Conservation (phyloP, 768 basidiomycete species). For the Tubosaeta sp. region DNA sequence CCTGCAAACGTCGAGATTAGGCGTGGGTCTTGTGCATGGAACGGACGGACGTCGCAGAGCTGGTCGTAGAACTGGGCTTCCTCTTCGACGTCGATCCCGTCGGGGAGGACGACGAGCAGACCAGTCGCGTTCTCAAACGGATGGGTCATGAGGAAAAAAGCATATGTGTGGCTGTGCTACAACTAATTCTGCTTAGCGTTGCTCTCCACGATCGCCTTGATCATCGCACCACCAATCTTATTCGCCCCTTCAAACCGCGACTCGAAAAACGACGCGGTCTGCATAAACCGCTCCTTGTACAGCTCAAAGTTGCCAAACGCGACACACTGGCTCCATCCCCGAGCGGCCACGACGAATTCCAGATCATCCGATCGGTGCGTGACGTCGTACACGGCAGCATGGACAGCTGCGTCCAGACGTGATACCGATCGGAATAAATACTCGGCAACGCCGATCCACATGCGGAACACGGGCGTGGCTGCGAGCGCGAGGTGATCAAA, state of each 20-base stretch:
- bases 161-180: slow-evolving; percentile 2
- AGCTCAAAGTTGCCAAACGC: slow-evolving; percentile 88
- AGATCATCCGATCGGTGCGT: slow-evolving; percentile 86
- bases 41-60: slow-evolving; percentile 41
- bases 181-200: slow-evolving; percentile 4
- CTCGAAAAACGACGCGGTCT: slow-evolving; percentile 81
- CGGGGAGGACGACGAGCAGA: slow-evolving; percentile 51
- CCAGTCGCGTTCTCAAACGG: slow-evolving; percentile 46
- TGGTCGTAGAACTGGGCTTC: slow-evolving; percentile 66
- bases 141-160: slow-evolving; percentile 20
- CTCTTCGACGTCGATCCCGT: slow-evolving; percentile 62
- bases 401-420: slow-evolving; percentile 64
- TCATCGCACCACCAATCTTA: slow-evolving; percentile 82
- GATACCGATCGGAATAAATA: slow-evolving; percentile 77
- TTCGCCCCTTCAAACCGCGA: slow-evolving; percentile 83
- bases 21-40: neutral
- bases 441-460: slow-evolving; percentile 97
- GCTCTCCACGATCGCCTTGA: slow-evolving; percentile 76
- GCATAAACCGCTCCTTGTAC: slow-evolving; percentile 75
- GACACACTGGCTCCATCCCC: slow-evolving; percentile 96
- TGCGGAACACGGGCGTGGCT: slow-evolving; percentile 91
- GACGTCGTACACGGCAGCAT: slow-evolving; percentile 69
- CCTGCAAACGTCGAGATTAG: slow-evolving; percentile 1
- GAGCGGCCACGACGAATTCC: slow-evolving; percentile 89
- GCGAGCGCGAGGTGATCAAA: slow-evolving; percentile 90